phyloP scores from a whole-genome alignment of 495 filamentous ascomycete species.

The Immersiella caudata region DNA sequence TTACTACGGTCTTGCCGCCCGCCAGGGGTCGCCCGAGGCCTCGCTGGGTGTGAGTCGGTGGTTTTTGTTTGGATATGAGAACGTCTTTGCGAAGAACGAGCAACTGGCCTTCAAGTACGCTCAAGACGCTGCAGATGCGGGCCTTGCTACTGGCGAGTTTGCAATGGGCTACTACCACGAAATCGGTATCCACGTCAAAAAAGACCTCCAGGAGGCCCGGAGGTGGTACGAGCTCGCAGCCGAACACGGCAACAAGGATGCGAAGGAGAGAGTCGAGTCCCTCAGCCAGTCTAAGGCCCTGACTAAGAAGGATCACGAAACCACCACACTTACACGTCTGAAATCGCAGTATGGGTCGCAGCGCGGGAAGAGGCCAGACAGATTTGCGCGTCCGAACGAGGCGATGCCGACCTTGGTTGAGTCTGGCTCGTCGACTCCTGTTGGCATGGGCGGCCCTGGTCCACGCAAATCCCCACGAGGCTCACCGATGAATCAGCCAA shows the following conservation, averaged over 20 bases:
- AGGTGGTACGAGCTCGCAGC: constrained; percentile 91
- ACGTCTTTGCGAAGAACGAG: constrained; percentile 92
- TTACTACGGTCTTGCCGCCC: constrained; percentile 91
- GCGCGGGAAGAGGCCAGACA: constrained; percentile 68
- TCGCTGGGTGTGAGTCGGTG: constrained; percentile 98
- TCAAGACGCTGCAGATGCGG: constrained; percentile 75
- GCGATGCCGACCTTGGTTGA: constrained; percentile 57
- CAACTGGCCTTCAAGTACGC: constrained; percentile 90
- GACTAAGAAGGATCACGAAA: constrained; percentile 89
- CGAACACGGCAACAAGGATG: constrained; percentile 90
- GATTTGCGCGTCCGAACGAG: constrained; percentile 54
- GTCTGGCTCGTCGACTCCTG: constrained; percentile 21
- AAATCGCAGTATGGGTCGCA: constrained; percentile 91
- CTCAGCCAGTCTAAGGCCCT: constrained; percentile 84
- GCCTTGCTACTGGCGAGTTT: constrained; percentile 90
- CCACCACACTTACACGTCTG: constrained; percentile 84
- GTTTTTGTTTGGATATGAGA: constrained; percentile 95
- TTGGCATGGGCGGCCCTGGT: constrained; percentile 13
- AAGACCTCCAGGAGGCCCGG: constrained; percentile 79
- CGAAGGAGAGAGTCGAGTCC: constrained; percentile 76
- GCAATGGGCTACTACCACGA: constrained; percentile 98
- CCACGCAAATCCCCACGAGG: constrained; percentile 29
- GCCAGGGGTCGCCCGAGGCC: constrained; percentile 85
- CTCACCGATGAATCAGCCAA: constrained; percentile 30
- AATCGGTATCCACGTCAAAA: constrained; percentile 84